Conservation (phyloP, 345 rosid genomes). For the Eucalyptus erythrocorys region DNA sequence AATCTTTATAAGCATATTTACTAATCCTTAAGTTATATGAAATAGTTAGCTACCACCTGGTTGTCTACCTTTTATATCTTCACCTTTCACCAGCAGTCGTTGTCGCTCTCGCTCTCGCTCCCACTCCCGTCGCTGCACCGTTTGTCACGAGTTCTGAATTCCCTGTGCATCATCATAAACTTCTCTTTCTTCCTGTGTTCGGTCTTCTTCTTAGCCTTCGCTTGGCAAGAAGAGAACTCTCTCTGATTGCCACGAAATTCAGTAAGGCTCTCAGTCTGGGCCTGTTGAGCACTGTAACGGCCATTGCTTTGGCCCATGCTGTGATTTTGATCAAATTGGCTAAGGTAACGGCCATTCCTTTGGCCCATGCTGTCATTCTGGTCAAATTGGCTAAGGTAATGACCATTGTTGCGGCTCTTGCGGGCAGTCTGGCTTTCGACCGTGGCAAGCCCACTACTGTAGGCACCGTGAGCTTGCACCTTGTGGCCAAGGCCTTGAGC, state of each 20-base stretch:
- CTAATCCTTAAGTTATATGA: background rate
- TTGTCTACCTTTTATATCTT: conserved; percentile 1
- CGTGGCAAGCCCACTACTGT: background rate
- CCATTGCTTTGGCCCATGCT: background rate
- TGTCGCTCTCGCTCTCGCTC: conserved; percentile 8
- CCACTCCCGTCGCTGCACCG: conserved; percentile 7
- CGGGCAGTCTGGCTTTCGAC: background rate
- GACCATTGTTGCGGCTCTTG: background rate
- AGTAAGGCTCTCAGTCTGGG: background rate
- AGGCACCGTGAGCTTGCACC: background rate
- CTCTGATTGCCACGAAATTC: background rate
- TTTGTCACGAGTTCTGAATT: conserved; percentile 10
- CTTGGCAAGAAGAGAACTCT: background rate
- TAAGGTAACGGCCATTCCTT: background rate
- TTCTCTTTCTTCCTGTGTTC: background rate
- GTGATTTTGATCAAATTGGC: background rate
- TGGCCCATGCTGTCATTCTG: background rate
- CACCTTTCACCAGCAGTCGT: conserved; percentile 2
- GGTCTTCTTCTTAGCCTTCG: background rate
- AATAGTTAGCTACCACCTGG: background rate
- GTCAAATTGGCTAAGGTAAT: background rate
- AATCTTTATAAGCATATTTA: background rate
- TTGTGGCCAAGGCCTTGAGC: background rate
- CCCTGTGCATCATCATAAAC: conserved; percentile 3
- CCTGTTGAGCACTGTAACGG: background rate